Evolutionary conservation across 805 yeast genomes (phyloP).

Genomic region (Zygoascus biomembranicola): DNA sequence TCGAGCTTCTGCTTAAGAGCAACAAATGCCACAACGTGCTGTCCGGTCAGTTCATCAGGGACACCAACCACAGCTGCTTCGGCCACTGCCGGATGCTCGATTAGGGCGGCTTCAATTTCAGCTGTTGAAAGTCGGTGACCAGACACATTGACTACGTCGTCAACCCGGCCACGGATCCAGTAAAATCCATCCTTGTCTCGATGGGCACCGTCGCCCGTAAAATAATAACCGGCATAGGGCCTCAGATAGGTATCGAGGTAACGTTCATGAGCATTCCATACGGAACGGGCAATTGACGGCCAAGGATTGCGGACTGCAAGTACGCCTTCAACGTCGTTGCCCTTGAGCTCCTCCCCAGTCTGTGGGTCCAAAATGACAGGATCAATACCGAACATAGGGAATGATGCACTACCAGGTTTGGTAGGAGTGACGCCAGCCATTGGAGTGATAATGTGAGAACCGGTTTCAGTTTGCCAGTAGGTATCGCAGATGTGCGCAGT

Average conservation of each 20-base stretch:
- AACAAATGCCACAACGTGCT: conserved; percentile 93
- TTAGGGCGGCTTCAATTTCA: conserved; percentile 88
- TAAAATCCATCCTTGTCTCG: conserved; percentile 92
- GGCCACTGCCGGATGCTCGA: conserved; percentile 70
- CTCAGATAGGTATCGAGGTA: conserved; percentile 85
- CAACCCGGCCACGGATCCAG: conserved; percentile 98
- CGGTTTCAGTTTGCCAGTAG: conserved; percentile 98
- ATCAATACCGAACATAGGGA: conserved; percentile 91
- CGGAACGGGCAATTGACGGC: conserved; percentile 99
- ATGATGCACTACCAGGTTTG: conserved; percentile 94
- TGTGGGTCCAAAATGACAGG: conserved; percentile 91
- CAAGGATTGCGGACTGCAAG: conserved; percentile 81
- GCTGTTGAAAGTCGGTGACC: conserved; percentile 97
- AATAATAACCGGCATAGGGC: conserved; percentile 89
- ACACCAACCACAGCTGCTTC: conserved; percentile 97
- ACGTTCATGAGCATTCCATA: conserved; percentile 79
- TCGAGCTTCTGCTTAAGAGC: conserved; percentile 54
- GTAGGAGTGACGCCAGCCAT: conserved; percentile 90
- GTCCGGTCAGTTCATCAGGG: conserved; percentile 92
- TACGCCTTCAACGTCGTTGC: conserved; percentile 93
- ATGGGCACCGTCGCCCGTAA: conserved; percentile 98
- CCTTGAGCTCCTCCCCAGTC: conserved; percentile 72
- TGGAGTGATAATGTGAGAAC: conserved; percentile 90
- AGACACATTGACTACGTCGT: conserved; percentile 93
- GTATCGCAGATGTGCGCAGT: conserved; percentile 89